phyloP scores from a whole-genome alignment of 1,284 basidiomycete genomes.

The Fomitopsis palustris region DNA sequence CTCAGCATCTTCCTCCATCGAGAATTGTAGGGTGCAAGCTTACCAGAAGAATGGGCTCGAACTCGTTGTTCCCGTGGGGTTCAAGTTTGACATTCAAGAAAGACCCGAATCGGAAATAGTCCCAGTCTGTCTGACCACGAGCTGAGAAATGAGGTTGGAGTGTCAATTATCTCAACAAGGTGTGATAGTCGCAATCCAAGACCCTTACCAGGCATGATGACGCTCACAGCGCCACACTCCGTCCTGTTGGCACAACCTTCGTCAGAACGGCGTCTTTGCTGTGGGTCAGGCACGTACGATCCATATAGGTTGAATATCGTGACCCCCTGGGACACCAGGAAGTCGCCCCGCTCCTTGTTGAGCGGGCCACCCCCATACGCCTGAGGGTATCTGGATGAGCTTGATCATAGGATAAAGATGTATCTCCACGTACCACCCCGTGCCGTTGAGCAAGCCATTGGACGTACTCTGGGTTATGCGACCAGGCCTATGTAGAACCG shows the following conservation, averaged over 20 bases:
- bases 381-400: constrained; percentile 3
- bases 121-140: constrained; percentile 8
- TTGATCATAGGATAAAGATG: neutral
- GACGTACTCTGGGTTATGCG: constrained; percentile 3
- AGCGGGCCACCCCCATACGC: constrained; percentile 17
- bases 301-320: constrained; percentile 13
- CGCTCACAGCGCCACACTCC: constrained; percentile 1
- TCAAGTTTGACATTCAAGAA: constrained; percentile 4
- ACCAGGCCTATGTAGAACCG: neutral
- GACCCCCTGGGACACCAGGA: constrained; percentile 11
- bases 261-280: neutral
- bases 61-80: constrained; percentile 8
- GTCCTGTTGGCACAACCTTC: neutral
- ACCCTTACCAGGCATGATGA: neutral
- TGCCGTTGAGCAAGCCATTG: neutral
- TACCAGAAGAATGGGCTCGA: constrained; percentile 11
- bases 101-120: constrained; percentile 10
- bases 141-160: neutral
- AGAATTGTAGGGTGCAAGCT: neutral
- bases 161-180: no score
- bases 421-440: neutral
- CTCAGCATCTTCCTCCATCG: neutral
- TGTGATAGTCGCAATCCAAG: no score
- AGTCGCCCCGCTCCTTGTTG: constrained; percentile 16
- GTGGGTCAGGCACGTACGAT: constrained; percentile 5